Evolutionary conservation across 1,284 basidiomycete genomes (phyloP).

Genomic region (Xerocomus amazonicus): DNA sequence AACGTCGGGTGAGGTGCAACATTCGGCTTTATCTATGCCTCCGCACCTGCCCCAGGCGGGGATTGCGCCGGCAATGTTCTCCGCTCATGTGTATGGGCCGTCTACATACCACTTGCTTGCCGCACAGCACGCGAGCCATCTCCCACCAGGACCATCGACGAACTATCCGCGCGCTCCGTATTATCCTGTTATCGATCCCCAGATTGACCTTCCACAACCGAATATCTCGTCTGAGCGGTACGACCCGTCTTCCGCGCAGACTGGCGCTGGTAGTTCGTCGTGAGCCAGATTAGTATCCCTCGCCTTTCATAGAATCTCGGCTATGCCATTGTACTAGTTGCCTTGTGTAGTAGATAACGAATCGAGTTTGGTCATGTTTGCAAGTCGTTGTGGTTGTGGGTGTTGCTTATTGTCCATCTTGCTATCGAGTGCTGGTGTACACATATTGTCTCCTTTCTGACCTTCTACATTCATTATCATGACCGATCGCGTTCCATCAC

Average conservation of each 20-base stretch:
- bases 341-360: background rate
- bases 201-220: constrained; percentile 34
- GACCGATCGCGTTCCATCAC: constrained; percentile 16
- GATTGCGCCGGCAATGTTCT: constrained; percentile 17
- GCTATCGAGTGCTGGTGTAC: too few relatives aligned
- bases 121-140: constrained; percentile 20
- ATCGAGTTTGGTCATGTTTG: constrained; percentile 29
- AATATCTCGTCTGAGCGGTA: constrained; percentile 36
- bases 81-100: constrained; percentile 22
- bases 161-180: constrained; percentile 31
- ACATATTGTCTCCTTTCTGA: too few relatives aligned
- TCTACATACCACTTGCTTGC: constrained; percentile 30
- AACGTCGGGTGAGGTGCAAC: constrained; percentile 4
- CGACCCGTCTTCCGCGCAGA: constrained; percentile 23
- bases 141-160: constrained; percentile 11
- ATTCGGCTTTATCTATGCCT: constrained; percentile 15
- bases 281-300: constrained; percentile 8
- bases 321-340: background rate
- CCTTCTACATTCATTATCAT: constrained; percentile 31
- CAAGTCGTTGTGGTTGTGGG: constrained; percentile 8
- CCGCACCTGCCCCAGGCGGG: constrained; percentile 17
- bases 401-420: constrained; percentile 2
- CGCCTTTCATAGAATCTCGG: background rate
- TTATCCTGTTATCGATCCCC: constrained; percentile 40
- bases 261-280: constrained; percentile 9